Conservation (phyloP, 768 basidiomycete genomes). For the Leucosporidium creatinivorum region DNA sequence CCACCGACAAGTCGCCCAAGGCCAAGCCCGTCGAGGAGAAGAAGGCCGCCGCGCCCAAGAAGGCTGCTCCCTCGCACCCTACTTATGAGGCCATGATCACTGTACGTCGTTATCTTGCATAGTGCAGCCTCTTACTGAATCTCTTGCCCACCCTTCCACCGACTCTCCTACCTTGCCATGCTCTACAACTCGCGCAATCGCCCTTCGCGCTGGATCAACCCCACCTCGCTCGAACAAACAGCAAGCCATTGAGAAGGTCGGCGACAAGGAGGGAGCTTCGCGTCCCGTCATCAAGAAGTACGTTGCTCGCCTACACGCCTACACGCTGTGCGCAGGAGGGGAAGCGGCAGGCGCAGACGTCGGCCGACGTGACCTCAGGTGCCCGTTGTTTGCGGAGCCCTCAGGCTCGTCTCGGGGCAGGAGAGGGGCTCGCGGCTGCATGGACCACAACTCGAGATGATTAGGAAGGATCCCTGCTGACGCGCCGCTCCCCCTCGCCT, state of each 20-base stretch:
- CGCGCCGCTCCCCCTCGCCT: neutral
- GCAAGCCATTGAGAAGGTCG: slow-evolving; percentile 47
- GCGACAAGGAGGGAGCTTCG: slow-evolving; percentile 69
- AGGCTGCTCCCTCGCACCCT: slow-evolving; percentile 5
- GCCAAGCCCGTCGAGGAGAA: neutral
- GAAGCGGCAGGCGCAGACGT: neutral
- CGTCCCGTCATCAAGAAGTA: slow-evolving; percentile 73
- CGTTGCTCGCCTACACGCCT: slow-evolving; percentile 37
- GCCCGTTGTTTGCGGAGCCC: neutral
- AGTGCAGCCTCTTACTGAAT: too few relatives aligned
- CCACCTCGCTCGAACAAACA: neutral
- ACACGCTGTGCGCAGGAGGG: neutral
- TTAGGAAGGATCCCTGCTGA: too few relatives aligned
- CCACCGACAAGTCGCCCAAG: neutral
- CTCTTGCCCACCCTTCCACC: neutral
- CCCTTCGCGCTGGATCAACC: neutral
- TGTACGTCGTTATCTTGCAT: neutral
- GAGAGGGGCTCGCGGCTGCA: neutral
- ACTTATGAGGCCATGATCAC: slow-evolving; percentile 12
- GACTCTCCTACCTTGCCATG: neutral
- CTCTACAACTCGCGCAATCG: neutral
- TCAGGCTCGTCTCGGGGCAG: neutral
- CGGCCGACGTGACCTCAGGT: neutral
- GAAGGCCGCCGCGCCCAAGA: neutral
- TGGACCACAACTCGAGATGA: too few relatives aligned